Evolutionary conservation across 1,284 basidiomycete species (phyloP).

Genomic region (Ustilago loliicola): DNA sequence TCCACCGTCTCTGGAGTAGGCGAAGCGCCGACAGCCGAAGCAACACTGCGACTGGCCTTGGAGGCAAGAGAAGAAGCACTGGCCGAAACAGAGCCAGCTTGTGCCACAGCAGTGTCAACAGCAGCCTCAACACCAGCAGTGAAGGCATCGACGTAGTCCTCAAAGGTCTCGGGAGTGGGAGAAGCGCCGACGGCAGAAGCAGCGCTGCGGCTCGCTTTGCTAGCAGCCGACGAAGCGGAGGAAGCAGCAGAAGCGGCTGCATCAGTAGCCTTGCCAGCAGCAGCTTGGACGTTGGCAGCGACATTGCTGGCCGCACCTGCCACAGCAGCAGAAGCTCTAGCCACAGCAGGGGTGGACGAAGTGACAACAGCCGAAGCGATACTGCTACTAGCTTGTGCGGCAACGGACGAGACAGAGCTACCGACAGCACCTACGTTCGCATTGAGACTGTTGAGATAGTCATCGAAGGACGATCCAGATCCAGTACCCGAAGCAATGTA

Average conservation of each 20-base stretch:
- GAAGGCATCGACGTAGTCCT: conserved; percentile 9
- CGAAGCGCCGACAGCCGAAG: conserved; percentile 39
- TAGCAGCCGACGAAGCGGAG: conserved; percentile 24
- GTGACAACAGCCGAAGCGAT: conserved; percentile 31
- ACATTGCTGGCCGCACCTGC: conserved; percentile 16
- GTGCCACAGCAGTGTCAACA: neutral
- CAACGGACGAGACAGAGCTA: conserved; percentile 25
- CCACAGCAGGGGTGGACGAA: conserved; percentile 15
- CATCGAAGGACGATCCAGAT: conserved; percentile 44
- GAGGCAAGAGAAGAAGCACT: conserved; percentile 23
- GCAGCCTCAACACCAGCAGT: conserved; percentile 8
- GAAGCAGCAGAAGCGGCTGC: conserved; percentile 25
- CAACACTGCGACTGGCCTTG: conserved; percentile 23
- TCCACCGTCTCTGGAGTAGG: conserved; percentile 33
- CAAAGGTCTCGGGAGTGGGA: conserved; percentile 31
- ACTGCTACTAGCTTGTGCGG: conserved; percentile 31
- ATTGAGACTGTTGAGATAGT: conserved; percentile 32
- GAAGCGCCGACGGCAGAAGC: conserved; percentile 44
- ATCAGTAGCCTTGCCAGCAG: conserved; percentile 13
- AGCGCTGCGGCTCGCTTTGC: conserved; percentile 21
- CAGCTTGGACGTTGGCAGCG: conserved; percentile 26
- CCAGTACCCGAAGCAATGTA: conserved; percentile 30
- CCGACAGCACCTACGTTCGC: conserved; percentile 18
- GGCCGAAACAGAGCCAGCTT: neutral
- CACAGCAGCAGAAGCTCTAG: conserved; percentile 19